Evolutionary conservation across 2,329 filamentous ascomycete genomes (phyloP), one percentile per base, ranked within the genome.

Genomic region (Botrytis galanthina): DNA sequence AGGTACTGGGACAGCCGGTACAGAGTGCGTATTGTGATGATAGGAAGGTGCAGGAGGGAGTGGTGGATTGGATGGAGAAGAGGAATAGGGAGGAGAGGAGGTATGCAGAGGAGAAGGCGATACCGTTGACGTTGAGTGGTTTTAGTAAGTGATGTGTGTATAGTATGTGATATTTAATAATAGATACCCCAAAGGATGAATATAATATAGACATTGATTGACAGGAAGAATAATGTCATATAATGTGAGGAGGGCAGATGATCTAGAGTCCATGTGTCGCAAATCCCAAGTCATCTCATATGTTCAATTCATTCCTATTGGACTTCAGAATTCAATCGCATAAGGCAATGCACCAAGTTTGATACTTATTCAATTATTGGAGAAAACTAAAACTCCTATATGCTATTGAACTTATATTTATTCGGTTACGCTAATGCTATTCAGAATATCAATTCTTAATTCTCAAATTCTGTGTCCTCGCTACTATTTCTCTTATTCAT

Each of bases 21-120:
- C 18, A 32, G 37, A 72, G 70, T 59, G 37, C 22, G 12, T 72
- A 57, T 77, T 68, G 64, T n/a, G 44, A 20, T 1, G 54, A 46
- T 16, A 14, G 68, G 39, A 22, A 8, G 18, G 29, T 70, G 22
- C 68, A 61, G 5, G 57, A 29, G n/a, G 54, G 57, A n/a, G 16
- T 37, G 3, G 14, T n/a, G 54, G 39, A 35, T 14, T 70, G 68
- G 68, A 70, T 29, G 20, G 29, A 20, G 20, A 60, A 20, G 20
- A 44, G 54, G 54, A 68, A 68, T 54, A 14, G 26, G 26, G 64
- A 26, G 22, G 64, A 57, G 16, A 29, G 29, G 48, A 37, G 32
- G 18, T 68, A 68, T 68, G 64, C 64, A 20, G 46, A 54, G 18
- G 64, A 57, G 6, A 29, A 29, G 14, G 51, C 51, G n/a, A 57